These are phyloP conservation scores for Croton laevigatus DNA, from an alignment of 441 rosid genomes.

Conservation along the genomic window DNA sequence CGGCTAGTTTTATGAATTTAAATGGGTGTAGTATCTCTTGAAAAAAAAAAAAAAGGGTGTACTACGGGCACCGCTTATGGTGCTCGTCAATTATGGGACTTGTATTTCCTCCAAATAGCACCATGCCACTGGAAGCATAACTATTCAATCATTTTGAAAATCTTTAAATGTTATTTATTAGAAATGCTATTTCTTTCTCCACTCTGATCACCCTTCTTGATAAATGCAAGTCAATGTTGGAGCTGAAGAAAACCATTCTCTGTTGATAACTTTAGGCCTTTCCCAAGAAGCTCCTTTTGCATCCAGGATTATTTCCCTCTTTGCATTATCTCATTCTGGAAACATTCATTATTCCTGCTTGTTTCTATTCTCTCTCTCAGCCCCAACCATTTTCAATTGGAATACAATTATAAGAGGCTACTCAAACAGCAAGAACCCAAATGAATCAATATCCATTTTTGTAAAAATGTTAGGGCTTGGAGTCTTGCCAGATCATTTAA, in stretches of 20 bases:
- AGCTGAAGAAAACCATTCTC: constrained; percentile 56
- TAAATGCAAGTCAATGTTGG: constrained; percentile 50
- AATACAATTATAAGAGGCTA: constrained; percentile 59
- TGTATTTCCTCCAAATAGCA: too few species aligned
- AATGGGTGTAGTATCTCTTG: too few species aligned
- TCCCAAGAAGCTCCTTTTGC: constrained; percentile 40
- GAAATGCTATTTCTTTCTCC: constrained; percentile 20
- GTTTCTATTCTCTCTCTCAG: constrained; percentile 37
- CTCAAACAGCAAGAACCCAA: constrained; percentile 50
- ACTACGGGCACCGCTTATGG: too few species aligned
- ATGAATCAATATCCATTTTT: constrained; percentile 43
- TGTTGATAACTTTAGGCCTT: constrained; percentile 46
- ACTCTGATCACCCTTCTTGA: constrained; percentile 31
- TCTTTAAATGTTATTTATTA: constrained; percentile 33
- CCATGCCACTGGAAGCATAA: too few species aligned
- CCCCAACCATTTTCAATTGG: constrained; percentile 50
- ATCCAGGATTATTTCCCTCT: constrained; percentile 47
- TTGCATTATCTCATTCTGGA: constrained; percentile 48
- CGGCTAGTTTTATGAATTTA: too few species aligned
- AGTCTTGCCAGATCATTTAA: constrained; percentile 54
- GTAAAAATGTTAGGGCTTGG: constrained; percentile 51
- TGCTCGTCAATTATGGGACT: too few species aligned
- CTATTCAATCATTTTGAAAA: too few species aligned
- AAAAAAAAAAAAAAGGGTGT: too few species aligned
- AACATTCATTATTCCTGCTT: constrained; percentile 46